Evolutionary conservation across 2,329 filamentous ascomycete genomes (phyloP), one percentile per base, ranked within the genome.

Genomic region (Coccinonectria pachysandricola): DNA sequence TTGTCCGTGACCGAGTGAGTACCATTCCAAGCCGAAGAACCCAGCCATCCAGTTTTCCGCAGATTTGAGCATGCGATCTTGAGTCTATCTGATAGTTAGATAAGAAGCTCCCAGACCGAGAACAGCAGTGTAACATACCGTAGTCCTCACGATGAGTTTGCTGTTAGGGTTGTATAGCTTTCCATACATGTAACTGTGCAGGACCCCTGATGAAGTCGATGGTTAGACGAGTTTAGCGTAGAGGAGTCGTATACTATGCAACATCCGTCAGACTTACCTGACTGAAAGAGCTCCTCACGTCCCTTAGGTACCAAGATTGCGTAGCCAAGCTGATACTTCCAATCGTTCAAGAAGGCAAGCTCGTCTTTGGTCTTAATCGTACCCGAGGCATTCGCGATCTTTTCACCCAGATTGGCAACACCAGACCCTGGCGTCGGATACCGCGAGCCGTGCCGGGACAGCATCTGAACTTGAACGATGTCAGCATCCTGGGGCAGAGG

Each of bases 41-140:
- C 81, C 81, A 5, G 79, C 76, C 46, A 85, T 57, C 53, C 84
- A 86, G 51, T 86, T 79, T 51, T 86, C 79, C 3, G 79, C 79
- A 19, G 69, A 78, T 49, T 85, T 76, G 12, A 79, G 59, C 80
- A 86, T 86, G 13, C 81, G 72, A 46, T 82, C 74, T 48, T 86
- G 78, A 1, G 79, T 82, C 59, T 64, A 17, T 2, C n/a, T 10
- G 1, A n/a, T 1, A 20, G 35, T 49, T 25, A 48, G 37, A 19
- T 18, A n/a, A n/a, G n/a, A n/a, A n/a, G n/a, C n/a, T n/a, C n/a
- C n/a, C n/a, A n/a, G n/a, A n/a, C n/a, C 18, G 7, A 4, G 10
- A 3, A 10, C 7, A 16, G 6, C 12, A 5, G 13, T 12, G 13
- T 9, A 6, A 36, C 57, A 28, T 49, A 62, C 61, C 27, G 79